Conservation (phyloP, 1,284 basidiomycete genomes). For the Ceratobasidium sp. region DNA sequence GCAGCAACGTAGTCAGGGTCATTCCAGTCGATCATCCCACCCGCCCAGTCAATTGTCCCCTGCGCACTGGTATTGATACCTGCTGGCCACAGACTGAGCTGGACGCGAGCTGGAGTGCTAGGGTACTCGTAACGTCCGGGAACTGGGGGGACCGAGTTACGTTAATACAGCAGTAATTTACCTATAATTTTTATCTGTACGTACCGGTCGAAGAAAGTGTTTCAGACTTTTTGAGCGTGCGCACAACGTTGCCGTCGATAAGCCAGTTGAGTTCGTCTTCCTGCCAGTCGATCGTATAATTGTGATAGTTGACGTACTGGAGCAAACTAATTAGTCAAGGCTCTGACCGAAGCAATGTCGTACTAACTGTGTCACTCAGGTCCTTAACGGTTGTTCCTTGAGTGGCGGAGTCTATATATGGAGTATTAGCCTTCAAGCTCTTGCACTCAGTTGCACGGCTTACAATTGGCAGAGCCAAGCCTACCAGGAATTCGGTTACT, state of each 20-base stretch:
- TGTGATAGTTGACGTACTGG: conserved; percentile 70
- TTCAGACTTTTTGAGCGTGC: conserved; percentile 73
- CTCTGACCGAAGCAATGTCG: conserved; percentile 48
- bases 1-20: conserved; percentile 78
- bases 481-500: conserved; percentile 48
- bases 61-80: conserved; percentile 70
- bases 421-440: not conserved
- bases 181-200: not conserved
- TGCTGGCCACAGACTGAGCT: conserved; percentile 85
- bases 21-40: conserved; percentile 82
- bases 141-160: not conserved
- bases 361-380: conserved; percentile 66
- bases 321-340: not conserved
- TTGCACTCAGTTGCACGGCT: conserved; percentile 54
- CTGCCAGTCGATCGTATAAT: conserved; percentile 85
- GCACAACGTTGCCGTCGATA: conserved; percentile 78
- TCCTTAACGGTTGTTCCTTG: conserved; percentile 59
- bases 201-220: conserved; percentile 56
- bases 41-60: conserved; percentile 83
- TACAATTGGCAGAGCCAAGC: conserved; percentile 75
- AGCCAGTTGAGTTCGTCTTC: conserved; percentile 74
- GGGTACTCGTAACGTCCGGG: conserved; percentile 73
- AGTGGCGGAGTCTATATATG: conserved; percentile 53
- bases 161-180: conserved; percentile 56
- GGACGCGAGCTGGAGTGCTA: conserved; percentile 80